These are phyloP conservation scores for Trichoderma simmonsii DNA, from an alignment of 2,329 filamentous ascomycete genomes.

Conservation along the genomic window DNA sequence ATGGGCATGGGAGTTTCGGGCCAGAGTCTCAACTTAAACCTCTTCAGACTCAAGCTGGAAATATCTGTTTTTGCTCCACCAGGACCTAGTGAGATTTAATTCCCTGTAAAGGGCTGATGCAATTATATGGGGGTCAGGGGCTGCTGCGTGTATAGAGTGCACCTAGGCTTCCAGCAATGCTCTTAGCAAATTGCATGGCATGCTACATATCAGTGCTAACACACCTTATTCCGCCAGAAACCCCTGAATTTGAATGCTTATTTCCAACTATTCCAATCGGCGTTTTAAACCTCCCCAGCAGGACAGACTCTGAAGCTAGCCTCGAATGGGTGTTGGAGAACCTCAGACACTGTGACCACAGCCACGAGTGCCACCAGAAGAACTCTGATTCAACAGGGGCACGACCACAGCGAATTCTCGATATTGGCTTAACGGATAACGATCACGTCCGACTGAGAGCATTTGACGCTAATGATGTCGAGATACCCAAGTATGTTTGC, in stretches of 20 bases:
- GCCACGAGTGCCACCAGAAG: background rate
- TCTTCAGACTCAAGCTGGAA: background rate
- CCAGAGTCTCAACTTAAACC: background rate
- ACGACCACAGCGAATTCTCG: background rate
- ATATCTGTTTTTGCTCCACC: slow-evolving; percentile 15
- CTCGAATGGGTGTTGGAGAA: background rate
- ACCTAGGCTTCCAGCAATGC: background rate
- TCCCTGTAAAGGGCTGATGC: background rate
- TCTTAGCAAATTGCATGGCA: background rate
- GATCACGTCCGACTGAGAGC: background rate
- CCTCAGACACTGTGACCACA: background rate
- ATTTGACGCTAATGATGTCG: background rate
- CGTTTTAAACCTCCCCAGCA: background rate
- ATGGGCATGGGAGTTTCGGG: background rate
- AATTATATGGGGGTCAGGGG: background rate
- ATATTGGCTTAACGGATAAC: background rate
- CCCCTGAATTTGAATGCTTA: background rate
- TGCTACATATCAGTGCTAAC: background rate
- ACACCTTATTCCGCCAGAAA: background rate
- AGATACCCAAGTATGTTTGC: slow-evolving; percentile 1
- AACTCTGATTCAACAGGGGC: background rate
- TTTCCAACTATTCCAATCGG: slow-evolving; percentile 9
- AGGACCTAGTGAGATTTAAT: background rate
- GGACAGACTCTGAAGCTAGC: slow-evolving; percentile 3
- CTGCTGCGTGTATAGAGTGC: background rate